Conservation (phyloP, 129 eudicot species). For the Chrysanthemum makinoi region DNA sequence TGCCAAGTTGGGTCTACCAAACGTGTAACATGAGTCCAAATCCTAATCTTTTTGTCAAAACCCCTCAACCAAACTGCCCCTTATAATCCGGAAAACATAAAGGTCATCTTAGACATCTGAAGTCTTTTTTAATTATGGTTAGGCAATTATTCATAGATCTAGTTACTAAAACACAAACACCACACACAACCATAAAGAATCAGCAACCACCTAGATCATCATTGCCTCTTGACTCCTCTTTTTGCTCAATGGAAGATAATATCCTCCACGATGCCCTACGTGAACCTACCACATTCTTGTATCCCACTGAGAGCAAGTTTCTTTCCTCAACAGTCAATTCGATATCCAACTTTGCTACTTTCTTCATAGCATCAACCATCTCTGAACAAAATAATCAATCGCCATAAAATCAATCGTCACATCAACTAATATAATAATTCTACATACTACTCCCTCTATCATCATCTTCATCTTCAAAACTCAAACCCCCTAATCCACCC, state of each 20-base stretch:
- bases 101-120: neutral
- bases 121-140: neutral
- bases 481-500: too few species aligned
- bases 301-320: conserved; percentile 84
- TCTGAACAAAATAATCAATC: conserved; percentile 37
- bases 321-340: conserved; percentile 86
- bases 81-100: conserved; percentile 11
- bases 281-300: conserved; percentile 83
- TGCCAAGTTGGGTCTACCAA: too few species aligned
- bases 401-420: conserved; percentile 7
- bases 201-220: conserved; percentile 44
- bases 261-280: conserved; percentile 93
- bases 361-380: conserved; percentile 91
- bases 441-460: too few species aligned
- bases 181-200: conserved; percentile 8
- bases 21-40: too few species aligned
- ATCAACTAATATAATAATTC: neutral
- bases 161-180: conserved; percentile 17
- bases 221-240: conserved; percentile 78
- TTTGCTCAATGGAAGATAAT: conserved; percentile 84
- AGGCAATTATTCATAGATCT: conserved; percentile 6
- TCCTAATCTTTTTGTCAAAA: too few species aligned
- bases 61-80: too few species aligned
- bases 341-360: conserved; percentile 61
- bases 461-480: too few species aligned